Percentiles rank a stretch among this genome's conserved stretches.
These are phyloP conservation scores for Mrakiaceae sp. DNA, from an alignment of 1,284 basidiomycete species.

Conservation along the genomic window DNA sequence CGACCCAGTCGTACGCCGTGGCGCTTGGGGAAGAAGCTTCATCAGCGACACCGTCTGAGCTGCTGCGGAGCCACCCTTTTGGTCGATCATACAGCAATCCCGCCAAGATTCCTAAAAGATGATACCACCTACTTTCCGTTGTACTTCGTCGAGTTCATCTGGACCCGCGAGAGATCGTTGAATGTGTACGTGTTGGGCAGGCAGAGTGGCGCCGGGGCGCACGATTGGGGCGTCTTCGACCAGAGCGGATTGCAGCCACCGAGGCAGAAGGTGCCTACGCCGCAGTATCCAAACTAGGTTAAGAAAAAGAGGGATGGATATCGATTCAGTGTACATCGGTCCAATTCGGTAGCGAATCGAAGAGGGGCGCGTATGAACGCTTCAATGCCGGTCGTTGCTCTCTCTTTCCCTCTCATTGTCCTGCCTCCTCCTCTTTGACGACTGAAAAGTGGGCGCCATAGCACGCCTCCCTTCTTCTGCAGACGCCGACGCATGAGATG, in stretches of 20 bases:
- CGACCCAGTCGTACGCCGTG: slow-evolving; percentile 44
- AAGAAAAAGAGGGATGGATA: neutral
- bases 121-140: slow-evolving; percentile 46
- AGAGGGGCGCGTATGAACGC: neutral
- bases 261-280: slow-evolving; percentile 52
- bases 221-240: slow-evolving; percentile 53
- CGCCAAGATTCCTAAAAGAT: too few species aligned
- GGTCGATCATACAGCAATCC: too few species aligned
- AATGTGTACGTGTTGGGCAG: slow-evolving; percentile 53
- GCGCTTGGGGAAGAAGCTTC: slow-evolving; percentile 27
- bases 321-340: neutral
- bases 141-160: slow-evolving; percentile 45
- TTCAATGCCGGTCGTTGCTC: neutral
- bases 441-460: neutral
- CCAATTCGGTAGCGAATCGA: neutral
- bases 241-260: slow-evolving; percentile 68
- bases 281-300: slow-evolving; percentile 56
- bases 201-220: slow-evolving; percentile 60
- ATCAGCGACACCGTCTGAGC: too few species aligned
- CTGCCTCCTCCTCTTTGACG: neutral
- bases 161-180: slow-evolving; percentile 52
- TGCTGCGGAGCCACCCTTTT: too few species aligned
- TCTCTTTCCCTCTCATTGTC: neutral
- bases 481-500: neutral
- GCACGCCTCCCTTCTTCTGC: neutral